phyloP scores from a whole-genome alignment of 2,329 filamentous ascomycete species.

The Emmonsiellopsis sp. region DNA sequence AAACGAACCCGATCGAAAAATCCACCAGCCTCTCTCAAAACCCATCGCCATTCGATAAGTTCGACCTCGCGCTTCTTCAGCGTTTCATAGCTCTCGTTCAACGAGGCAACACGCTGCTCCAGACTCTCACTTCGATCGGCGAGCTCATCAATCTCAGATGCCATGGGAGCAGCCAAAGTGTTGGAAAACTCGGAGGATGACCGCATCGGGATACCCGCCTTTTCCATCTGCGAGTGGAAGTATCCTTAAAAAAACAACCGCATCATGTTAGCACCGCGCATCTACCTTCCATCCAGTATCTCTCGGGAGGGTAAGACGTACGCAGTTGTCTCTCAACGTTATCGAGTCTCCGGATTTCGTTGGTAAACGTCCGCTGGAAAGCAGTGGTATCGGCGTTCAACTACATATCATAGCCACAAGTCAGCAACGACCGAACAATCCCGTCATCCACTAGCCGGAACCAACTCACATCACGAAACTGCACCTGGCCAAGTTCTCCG shows the following conservation, averaged over 20 bases:
- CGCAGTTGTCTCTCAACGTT: slow-evolving; percentile 97
- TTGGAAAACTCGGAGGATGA: slow-evolving; percentile 87
- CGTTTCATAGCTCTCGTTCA: slow-evolving; percentile 98
- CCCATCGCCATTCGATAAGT: slow-evolving; percentile 97
- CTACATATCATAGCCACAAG: slow-evolving; percentile 36
- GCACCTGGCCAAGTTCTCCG: slow-evolving; percentile 89
- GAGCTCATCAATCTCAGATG: slow-evolving; percentile 92
- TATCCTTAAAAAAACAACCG: slow-evolving; percentile 52
- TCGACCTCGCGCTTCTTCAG: slow-evolving; percentile 96
- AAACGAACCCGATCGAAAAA: slow-evolving; percentile 72
- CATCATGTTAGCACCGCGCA: slow-evolving; percentile 1
- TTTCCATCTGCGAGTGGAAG: slow-evolving; percentile 94
- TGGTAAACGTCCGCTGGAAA: slow-evolving; percentile 94
- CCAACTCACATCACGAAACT: slow-evolving; percentile 83
- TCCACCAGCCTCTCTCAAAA: slow-evolving; percentile 86
- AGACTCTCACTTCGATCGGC: slow-evolving; percentile 85
- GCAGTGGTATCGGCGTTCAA: slow-evolving; percentile 87
- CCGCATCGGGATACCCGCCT: slow-evolving; percentile 72
- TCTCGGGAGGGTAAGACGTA: slow-evolving; percentile 42
- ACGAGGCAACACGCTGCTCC: slow-evolving; percentile 78
- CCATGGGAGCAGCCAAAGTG: slow-evolving; percentile 75
- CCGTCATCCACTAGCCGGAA: neutral
- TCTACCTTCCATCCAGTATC: slow-evolving; percentile 8
- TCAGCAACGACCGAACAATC: slow-evolving; percentile 11
- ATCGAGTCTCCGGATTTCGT: slow-evolving; percentile 92